These are phyloP conservation scores for Streptanthus diversifolius DNA, from an alignment of 345 rosid species.

Conservation along the genomic window DNA sequence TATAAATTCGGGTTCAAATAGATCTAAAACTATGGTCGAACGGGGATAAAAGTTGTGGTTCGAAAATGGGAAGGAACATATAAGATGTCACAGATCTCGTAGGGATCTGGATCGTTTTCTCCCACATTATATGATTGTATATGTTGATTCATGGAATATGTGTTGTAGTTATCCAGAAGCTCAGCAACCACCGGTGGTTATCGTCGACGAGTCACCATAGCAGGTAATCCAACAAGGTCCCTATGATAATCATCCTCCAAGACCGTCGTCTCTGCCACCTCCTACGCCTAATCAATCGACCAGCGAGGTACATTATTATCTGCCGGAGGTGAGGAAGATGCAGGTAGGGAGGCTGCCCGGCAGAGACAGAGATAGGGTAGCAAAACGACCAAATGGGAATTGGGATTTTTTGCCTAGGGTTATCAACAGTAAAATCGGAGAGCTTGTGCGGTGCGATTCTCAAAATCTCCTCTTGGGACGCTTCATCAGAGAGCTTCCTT, in stretches of 20 bases:
- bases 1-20: too few relatives aligned
- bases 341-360: slow-evolving; percentile 40
- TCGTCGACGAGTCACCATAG: too few relatives aligned
- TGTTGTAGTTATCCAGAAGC: slow-evolving; percentile 32
- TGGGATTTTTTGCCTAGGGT: slow-evolving; percentile 71
- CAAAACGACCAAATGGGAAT: slow-evolving; percentile 38
- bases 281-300: slow-evolving; percentile 27
- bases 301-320: slow-evolving; percentile 18
- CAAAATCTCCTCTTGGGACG: slow-evolving; percentile 85
- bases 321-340: slow-evolving; percentile 67
- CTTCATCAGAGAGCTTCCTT: slow-evolving; percentile 58
- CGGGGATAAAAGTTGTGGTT: too few relatives aligned
- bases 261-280: slow-evolving; percentile 19
- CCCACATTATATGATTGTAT: too few relatives aligned
- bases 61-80: too few relatives aligned
- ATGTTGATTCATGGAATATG: slow-evolving; percentile 5
- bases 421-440: slow-evolving; percentile 37
- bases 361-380: slow-evolving; percentile 51
- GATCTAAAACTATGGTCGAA: too few relatives aligned
- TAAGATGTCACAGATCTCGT: too few relatives aligned
- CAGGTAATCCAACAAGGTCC: slow-evolving; percentile 6
- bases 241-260: slow-evolving; percentile 7
- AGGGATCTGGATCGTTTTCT: too few relatives aligned
- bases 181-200: slow-evolving; percentile 49
- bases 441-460: slow-evolving; percentile 41